phyloP scores from a whole-genome alignment of 768 basidiomycete species.

The Lentinula guzmanii region DNA sequence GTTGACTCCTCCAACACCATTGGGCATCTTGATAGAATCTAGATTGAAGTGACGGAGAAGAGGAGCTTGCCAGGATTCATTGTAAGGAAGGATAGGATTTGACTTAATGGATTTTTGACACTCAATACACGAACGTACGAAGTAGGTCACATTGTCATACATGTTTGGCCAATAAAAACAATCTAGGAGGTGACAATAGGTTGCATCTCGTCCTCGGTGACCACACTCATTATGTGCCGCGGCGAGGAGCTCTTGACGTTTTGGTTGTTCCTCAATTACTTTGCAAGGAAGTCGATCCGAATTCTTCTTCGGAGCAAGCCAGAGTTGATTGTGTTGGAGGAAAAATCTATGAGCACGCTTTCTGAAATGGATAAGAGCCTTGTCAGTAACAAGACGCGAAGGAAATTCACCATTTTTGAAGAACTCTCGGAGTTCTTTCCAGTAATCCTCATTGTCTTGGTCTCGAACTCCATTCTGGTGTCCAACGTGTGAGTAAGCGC shows the following conservation, averaged over 20 bases:
- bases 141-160: no score
- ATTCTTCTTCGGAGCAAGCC: slow-evolving; percentile 8
- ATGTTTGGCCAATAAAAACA: no score
- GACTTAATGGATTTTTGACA: no score
- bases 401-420: background rate
- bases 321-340: slow-evolving; percentile 13
- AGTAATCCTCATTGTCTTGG: slow-evolving; percentile 3
- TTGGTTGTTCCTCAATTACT: slow-evolving; percentile 12
- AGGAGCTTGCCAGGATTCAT: no score
- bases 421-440: slow-evolving; percentile 15
- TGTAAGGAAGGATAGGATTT: no score
- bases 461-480: background rate
- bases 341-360: slow-evolving; percentile 12
- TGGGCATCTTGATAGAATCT: no score
- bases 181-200: no score
- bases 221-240: slow-evolving; percentile 21
- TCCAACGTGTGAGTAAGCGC: background rate
- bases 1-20: no score
- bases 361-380: slow-evolving; percentile 3
- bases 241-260: slow-evolving; percentile 11
- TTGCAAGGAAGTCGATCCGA: slow-evolving; percentile 13
- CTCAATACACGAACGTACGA: no score
- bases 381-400: background rate
- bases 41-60: no score
- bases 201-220: slow-evolving; percentile 23